These are phyloP conservation scores for Wallemia mellicola DNA, from an alignment of 1,284 basidiomycete genomes.

Conservation along the genomic window DNA sequence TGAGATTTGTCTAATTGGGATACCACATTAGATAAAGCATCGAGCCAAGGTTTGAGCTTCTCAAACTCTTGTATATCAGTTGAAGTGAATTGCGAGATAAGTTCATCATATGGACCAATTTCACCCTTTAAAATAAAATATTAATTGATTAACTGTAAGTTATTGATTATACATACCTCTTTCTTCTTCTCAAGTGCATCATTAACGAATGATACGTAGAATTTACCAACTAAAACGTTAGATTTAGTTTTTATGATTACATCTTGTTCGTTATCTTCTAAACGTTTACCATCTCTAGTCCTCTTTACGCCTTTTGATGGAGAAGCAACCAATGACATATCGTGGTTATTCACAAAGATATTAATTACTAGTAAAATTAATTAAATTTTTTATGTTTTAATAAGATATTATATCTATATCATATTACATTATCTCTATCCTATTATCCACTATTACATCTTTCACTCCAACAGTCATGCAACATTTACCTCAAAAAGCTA, in stretches of 20 bases:
- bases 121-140: slow-evolving; percentile 11
- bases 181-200: neutral
- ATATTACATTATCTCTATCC: neutral
- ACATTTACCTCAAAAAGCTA: neutral
- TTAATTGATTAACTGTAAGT: neutral
- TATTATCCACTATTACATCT: neutral
- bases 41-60: slow-evolving; percentile 1
- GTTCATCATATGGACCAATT: slow-evolving; percentile 21
- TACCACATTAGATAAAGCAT: slow-evolving; percentile 3
- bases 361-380: neutral
- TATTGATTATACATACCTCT: neutral
- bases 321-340: neutral
- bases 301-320: neutral
- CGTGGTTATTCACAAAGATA: neutral
- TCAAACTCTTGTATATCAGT: slow-evolving; percentile 11
- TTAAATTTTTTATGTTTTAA: too few relatives aligned
- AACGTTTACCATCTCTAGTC: neutral
- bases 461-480: neutral
- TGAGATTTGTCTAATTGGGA: slow-evolving; percentile 53
- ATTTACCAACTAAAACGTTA: neutral
- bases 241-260: neutral
- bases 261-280: neutral
- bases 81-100: slow-evolving; percentile 21
- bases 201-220: neutral
- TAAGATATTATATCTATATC: too few relatives aligned